Conservation (phyloP, 257 asterid species). For the Henckelia pumila region DNA sequence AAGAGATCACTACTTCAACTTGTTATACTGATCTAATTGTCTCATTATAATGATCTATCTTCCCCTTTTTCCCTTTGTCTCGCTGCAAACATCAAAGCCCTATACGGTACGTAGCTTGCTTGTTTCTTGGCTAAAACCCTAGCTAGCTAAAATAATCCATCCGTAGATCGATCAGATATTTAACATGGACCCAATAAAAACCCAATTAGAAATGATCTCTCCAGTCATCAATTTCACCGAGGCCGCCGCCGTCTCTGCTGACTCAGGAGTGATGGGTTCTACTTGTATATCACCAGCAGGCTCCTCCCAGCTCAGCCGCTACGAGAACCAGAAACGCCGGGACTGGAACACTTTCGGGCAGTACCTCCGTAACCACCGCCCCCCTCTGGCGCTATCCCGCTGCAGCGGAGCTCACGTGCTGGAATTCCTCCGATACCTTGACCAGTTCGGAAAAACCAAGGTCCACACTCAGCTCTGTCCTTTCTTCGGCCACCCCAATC, state of each 20-base stretch:
- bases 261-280: not conserved
- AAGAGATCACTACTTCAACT: too few relatives aligned
- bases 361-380: slow-evolving; percentile 77
- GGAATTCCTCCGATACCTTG: slow-evolving; percentile 73
- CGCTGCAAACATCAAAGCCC: too few relatives aligned
- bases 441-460: slow-evolving; percentile 77
- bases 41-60: too few relatives aligned
- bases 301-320: slow-evolving; percentile 56
- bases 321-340: slow-evolving; percentile 82
- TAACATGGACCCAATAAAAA: slow-evolving; percentile 51
- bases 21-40: too few relatives aligned
- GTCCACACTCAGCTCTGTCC: slow-evolving; percentile 75
- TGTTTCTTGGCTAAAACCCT: too few relatives aligned
- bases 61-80: too few relatives aligned
- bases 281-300: slow-evolving; percentile 9
- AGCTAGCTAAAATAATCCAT: too few relatives aligned
- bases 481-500: slow-evolving; percentile 67
- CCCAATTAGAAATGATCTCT: slow-evolving; percentile 45
- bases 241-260: slow-evolving; percentile 2
- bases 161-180: too few relatives aligned
- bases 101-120: too few relatives aligned
- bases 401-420: slow-evolving; percentile 92
- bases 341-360: slow-evolving; percentile 84
- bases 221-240: slow-evolving; percentile 29
- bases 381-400: slow-evolving; percentile 67